Evolutionary conservation across 2,329 filamentous ascomycete genomes (phyloP), one percentile per base, ranked within the genome.

Genomic region (Calonectria naviculata): DNA sequence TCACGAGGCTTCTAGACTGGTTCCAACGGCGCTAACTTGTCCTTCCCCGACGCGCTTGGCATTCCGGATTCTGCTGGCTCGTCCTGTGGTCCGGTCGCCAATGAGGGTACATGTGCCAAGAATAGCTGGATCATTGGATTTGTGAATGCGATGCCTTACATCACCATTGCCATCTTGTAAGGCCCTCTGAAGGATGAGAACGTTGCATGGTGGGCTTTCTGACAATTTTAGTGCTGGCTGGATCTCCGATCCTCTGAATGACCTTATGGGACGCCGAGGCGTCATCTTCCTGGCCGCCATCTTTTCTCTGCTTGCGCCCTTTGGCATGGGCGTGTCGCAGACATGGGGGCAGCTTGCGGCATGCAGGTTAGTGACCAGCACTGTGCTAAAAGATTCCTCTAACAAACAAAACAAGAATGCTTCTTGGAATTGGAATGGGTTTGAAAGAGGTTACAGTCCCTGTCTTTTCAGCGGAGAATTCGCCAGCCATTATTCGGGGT

Each of bases 231-330:
- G 85, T 75, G 89, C 88, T 26, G 87, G 88, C 68, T 92, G 90
- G 90, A 81, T 91, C 7, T 91, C 90, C 0, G 90, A 92, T 65
- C 90, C 91, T 1, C 75, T 90, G 15, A 93, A 93, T 76, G 82
- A 88, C 46, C 82, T 82, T 13, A 75, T 91, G 31, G 91, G 90
- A 42, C 90, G 91, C 44, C 88, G 91, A 63, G 90, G 91, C 13
- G 88, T 89, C 54, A 93, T 93, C 71, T 93, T 93, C 78, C 79
- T 92, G 54, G 87, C 88, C 8, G 90, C 89, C 15, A 82, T 92
- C 74, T 91, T 93, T 79, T 92, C 89, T 74, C 82, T 93, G 2
- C 76, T 92, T 13, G 83, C 91, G 1, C 88, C 90, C 1, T 89
- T 93, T 74, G 91, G 91, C 28, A 89, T 87, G 73, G 91, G 87